These are phyloP conservation scores for Gymnopilus dilepis DNA, from an alignment of 768 basidiomycete species.

Conservation along the genomic window DNA sequence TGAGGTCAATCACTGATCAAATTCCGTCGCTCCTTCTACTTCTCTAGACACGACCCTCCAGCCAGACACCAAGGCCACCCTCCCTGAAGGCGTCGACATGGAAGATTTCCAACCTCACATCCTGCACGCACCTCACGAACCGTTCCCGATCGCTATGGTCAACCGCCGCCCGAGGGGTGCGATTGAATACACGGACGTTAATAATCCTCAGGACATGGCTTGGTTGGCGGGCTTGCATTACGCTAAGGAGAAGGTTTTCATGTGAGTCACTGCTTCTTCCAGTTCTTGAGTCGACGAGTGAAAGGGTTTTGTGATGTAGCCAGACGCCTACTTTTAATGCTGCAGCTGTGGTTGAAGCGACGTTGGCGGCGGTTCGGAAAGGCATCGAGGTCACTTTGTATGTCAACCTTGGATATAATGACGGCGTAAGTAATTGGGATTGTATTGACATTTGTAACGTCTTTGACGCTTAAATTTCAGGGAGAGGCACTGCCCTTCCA, in stretches of 20 bases:
- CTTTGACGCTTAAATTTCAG: background rate
- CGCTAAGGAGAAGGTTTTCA: constrained; percentile 12
- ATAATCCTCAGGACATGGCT: constrained; percentile 19
- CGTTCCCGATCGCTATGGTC: constrained; percentile 16
- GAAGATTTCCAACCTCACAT: constrained; percentile 15
- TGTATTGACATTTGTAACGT: no score
- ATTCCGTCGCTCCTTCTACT: no score
- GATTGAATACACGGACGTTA: constrained; percentile 15
- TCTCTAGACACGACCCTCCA: constrained; percentile 8
- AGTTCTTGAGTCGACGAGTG: background rate
- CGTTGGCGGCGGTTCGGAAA: constrained; percentile 11
- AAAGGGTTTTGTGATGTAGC: background rate
- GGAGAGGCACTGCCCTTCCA: constrained; percentile 17
- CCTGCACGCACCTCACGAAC: constrained; percentile 16
- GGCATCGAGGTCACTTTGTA: constrained; percentile 18
- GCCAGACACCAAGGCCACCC: constrained; percentile 14
- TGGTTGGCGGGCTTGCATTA: constrained; percentile 15
- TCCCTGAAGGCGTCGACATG: constrained; percentile 13
- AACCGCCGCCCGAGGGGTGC: constrained; percentile 14
- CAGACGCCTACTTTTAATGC: constrained; percentile 21
- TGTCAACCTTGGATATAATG: constrained; percentile 18
- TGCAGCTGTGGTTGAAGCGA: constrained; percentile 15
- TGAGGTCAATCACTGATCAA: background rate
- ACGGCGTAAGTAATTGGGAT: constrained; percentile 7
- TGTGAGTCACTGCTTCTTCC: constrained; percentile 4